phyloP scores from a whole-genome alignment of 2,329 filamentous ascomycete genomes.

The Colletotrichum sansevieriae region DNA sequence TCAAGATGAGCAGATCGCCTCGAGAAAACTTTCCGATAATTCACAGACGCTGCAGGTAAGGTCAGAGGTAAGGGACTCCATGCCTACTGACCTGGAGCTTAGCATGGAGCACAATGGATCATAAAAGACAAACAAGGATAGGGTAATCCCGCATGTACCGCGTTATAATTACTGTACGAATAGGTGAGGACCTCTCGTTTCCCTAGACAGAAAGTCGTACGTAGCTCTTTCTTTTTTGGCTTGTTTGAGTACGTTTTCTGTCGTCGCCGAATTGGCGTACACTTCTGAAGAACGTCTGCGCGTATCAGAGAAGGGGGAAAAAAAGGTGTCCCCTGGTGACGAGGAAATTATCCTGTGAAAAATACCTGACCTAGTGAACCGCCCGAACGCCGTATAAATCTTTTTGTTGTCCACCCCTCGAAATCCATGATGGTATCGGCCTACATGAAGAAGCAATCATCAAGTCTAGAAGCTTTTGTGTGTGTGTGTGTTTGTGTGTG shows the following conservation, averaged over 20 bases:
- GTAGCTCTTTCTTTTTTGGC: conserved; percentile 16
- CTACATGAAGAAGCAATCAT: conserved; percentile 42
- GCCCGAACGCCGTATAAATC: conserved; percentile 37
- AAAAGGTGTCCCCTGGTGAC: background rate
- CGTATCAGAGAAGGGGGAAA: conserved; percentile 4
- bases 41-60: conserved; percentile 60
- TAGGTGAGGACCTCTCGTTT: conserved; percentile 40
- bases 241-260: conserved; percentile 2
- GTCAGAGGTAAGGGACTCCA: conserved; percentile 67
- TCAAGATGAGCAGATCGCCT: background rate
- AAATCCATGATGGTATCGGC: conserved; percentile 44
- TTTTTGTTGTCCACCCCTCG: conserved; percentile 38
- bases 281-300: background rate
- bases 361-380: conserved; percentile 31
- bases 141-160: conserved; percentile 38
- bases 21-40: conserved; percentile 20
- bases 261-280: background rate
- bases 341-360: background rate
- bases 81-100: conserved; percentile 52
- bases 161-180: conserved; percentile 39
- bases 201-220: conserved; percentile 16
- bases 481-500: conserved; percentile 4
- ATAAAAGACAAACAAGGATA: conserved; percentile 14
- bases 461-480: conserved; percentile 39
- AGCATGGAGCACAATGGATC: conserved; percentile 32